Evolutionary conservation across 495 filamentous ascomycete species (phyloP).

Genomic region (Aspergillus conjunctus): DNA sequence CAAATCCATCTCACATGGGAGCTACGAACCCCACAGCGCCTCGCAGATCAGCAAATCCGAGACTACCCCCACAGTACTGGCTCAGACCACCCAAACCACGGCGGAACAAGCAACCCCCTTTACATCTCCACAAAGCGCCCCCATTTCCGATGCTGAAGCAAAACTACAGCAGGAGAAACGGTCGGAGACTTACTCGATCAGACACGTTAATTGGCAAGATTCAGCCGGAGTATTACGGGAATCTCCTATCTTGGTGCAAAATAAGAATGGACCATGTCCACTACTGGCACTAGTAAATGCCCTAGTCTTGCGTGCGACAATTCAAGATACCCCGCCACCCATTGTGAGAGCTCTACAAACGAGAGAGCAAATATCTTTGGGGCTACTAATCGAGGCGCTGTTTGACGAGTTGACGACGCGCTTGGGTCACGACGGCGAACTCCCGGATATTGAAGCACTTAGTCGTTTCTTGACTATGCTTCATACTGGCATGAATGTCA

Average conservation of each 20-base stretch:
- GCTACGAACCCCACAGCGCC: not conserved
- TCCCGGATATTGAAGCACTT: slow-evolving; percentile 86
- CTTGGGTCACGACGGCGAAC: slow-evolving; percentile 50
- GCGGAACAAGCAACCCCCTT: slow-evolving; percentile 2
- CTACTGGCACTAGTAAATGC: slow-evolving; percentile 93
- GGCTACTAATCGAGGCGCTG: slow-evolving; percentile 79
- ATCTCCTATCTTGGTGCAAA: slow-evolving; percentile 86
- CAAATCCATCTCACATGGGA: slow-evolving; percentile 14
- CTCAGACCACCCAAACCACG: slow-evolving; percentile 6
- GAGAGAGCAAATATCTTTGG: slow-evolving; percentile 86
- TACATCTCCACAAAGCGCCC: slow-evolving; percentile 14
- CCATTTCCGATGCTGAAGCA: slow-evolving; percentile 38
- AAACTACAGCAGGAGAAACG: slow-evolving; percentile 47
- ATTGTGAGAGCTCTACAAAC: slow-evolving; percentile 74
- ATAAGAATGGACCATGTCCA: slow-evolving; percentile 91
- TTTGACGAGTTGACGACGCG: slow-evolving; percentile 87
- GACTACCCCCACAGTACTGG: slow-evolving; percentile 15
- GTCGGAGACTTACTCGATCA: slow-evolving; percentile 70
- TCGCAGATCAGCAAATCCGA: slow-evolving; percentile 13
- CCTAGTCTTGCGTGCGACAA: slow-evolving; percentile 78
- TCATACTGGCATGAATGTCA: slow-evolving; percentile 98
- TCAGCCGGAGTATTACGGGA: slow-evolving; percentile 44
- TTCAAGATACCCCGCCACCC: slow-evolving; percentile 61
- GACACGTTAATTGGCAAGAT: slow-evolving; percentile 65
- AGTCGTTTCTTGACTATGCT: slow-evolving; percentile 85